These are phyloP conservation scores for Flaveria bidentis DNA, from an alignment of 129 eudicot genomes.

Conservation along the genomic window DNA sequence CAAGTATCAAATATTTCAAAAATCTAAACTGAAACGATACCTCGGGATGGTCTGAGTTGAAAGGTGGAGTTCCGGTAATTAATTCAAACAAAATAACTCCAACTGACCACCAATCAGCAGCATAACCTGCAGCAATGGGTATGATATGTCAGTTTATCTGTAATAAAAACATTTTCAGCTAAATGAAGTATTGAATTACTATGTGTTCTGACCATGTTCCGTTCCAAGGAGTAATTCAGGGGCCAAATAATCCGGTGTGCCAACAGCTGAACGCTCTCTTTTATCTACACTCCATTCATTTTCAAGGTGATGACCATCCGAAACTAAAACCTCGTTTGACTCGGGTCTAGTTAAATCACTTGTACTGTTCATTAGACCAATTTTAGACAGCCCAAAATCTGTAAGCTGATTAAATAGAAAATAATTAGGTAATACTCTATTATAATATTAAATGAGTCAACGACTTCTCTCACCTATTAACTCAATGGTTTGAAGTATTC, in stretches of 20 bases:
- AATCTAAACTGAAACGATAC: conserved; percentile 40
- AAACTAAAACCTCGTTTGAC: conserved; percentile 32
- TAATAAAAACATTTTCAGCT: conserved; percentile 8
- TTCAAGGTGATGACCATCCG: conserved; percentile 34
- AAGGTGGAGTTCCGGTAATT: conserved; percentile 77
- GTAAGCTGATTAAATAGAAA: conserved; percentile 68
- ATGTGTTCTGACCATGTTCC: conserved; percentile 67
- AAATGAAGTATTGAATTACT: conserved; percentile 1
- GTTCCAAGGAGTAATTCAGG: conserved; percentile 92
- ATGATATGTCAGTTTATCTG: conserved; percentile 29
- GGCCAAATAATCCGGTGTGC: conserved; percentile 93
- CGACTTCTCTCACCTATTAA: neutral
- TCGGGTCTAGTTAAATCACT: conserved; percentile 59
- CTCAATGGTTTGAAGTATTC: neutral
- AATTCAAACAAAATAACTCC: conserved; percentile 77
- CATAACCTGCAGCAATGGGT: conserved; percentile 54
- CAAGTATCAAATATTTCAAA: conserved; percentile 5
- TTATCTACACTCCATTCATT: conserved; percentile 41
- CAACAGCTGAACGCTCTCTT: conserved; percentile 72
- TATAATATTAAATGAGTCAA: neutral
- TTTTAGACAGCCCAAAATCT: conserved; percentile 84
- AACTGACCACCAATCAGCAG: conserved; percentile 95
- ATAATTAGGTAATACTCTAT: conserved; percentile 16
- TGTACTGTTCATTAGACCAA: conserved; percentile 82
- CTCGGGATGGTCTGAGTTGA: conserved; percentile 80